Percentiles rank a stretch among this genome's conserved stretches.
phyloP scores from a whole-genome alignment of 108 stramenopile species.

The Schizochytrium sp. region DNA sequence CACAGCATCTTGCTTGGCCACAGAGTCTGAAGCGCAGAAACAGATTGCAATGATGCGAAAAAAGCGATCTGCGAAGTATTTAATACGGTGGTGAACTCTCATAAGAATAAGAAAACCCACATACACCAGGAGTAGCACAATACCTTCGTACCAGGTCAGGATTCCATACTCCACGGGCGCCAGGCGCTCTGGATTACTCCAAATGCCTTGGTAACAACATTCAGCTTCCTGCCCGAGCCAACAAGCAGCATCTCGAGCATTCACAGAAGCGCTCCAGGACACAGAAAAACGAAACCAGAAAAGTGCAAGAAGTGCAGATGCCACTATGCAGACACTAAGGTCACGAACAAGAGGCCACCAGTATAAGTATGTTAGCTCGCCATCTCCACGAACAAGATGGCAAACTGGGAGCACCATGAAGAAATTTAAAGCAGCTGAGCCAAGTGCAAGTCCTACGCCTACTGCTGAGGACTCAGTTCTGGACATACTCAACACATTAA shows the following conservation, averaged over 20 bases:
- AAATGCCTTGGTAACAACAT: slow-evolving; percentile 47
- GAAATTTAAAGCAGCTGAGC: slow-evolving; percentile 31
- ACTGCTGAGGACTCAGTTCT: background rate
- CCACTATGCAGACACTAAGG: background rate
- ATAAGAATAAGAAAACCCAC: background rate
- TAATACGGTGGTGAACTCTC: background rate
- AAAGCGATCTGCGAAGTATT: background rate
- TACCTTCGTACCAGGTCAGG: slow-evolving; percentile 5
- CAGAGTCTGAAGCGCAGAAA: background rate
- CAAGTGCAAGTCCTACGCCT: slow-evolving; percentile 13
- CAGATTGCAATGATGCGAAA: background rate
- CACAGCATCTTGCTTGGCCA: background rate
- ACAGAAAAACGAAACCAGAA: background rate
- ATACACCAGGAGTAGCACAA: background rate
- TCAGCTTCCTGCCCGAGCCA: slow-evolving; percentile 43
- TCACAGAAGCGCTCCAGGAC: background rate
- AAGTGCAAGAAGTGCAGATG: background rate
- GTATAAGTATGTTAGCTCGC: background rate
- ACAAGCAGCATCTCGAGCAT: background rate
- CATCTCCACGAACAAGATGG: background rate
- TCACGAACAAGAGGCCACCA: slow-evolving; percentile 50
- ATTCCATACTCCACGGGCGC: background rate
- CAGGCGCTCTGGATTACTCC: background rate
- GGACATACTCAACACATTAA: slow-evolving; percentile 19
- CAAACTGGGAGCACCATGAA: slow-evolving; percentile 4